phyloP scores from a whole-genome alignment of 176 grass and related monocot genomes.

The Puya raimondii region DNA sequence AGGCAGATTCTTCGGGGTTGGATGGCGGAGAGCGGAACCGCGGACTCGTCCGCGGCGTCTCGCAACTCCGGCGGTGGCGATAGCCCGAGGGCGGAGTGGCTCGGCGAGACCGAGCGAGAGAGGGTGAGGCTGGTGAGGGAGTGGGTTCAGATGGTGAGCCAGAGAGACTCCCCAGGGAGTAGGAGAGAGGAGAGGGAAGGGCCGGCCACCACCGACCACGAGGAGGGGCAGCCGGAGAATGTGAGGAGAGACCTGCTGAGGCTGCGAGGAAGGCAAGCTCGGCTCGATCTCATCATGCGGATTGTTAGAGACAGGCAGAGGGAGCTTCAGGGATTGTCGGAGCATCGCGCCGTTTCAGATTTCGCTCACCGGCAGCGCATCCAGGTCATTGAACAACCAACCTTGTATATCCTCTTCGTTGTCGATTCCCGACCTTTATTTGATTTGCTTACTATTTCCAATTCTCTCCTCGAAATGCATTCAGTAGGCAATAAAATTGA shows the following conservation, averaged over 20 bases:
- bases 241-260: slow-evolving; percentile 1
- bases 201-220: neutral
- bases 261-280: slow-evolving; percentile 15
- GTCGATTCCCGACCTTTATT: neutral
- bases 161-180: neutral
- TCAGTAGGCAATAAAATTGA: no score
- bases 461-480: no score
- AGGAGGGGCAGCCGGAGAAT: neutral
- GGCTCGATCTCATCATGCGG: slow-evolving; percentile 28
- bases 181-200: slow-evolving; percentile 5
- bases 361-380: slow-evolving; percentile 69
- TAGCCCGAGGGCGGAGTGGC: slow-evolving; percentile 25
- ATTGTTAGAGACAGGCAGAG: slow-evolving; percentile 58
- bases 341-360: slow-evolving; percentile 52
- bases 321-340: slow-evolving; percentile 78
- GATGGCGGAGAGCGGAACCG: slow-evolving; percentile 10
- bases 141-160: slow-evolving; percentile 44
- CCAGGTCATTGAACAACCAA: slow-evolving; percentile 32
- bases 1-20: slow-evolving; percentile 70
- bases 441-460: neutral
- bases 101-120: slow-evolving; percentile 61
- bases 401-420: neutral
- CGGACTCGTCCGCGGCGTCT: neutral
- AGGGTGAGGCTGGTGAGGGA: slow-evolving; percentile 57
- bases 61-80: slow-evolving; percentile 6